phyloP scores from a whole-genome alignment of 768 basidiomycete species.

The Xerocomus potaroensis region DNA sequence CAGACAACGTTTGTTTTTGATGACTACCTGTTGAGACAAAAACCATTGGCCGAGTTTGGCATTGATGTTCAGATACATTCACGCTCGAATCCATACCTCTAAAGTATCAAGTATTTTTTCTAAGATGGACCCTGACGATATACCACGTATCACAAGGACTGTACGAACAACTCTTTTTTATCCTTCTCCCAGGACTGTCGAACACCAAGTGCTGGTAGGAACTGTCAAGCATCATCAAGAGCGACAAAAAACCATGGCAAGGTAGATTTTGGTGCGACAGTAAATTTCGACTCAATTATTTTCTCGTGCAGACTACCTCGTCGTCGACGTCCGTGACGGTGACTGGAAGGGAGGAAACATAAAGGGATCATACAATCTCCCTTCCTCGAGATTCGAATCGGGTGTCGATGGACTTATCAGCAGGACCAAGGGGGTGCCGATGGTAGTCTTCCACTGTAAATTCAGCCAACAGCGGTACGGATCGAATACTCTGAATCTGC shows the following conservation, averaged over 20 bases:
- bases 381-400: constrained; percentile 55
- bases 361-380: constrained; percentile 55
- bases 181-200: constrained; percentile 7
- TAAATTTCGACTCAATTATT: neutral
- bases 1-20: too few species aligned
- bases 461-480: constrained; percentile 72
- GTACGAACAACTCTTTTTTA: constrained; percentile 12
- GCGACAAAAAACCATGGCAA: constrained; percentile 50
- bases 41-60: neutral
- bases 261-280: constrained; percentile 9
- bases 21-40: too few species aligned
- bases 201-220: constrained; percentile 43
- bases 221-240: constrained; percentile 66
- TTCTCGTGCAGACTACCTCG: constrained; percentile 49
- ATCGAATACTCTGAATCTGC: neutral
- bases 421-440: constrained; percentile 55
- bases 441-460: constrained; percentile 75
- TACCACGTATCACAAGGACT: constrained; percentile 18
- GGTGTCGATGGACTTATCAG: constrained; percentile 56
- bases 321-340: constrained; percentile 84
- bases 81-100: constrained; percentile 1
- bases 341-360: constrained; percentile 81
- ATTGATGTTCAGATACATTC: constrained; percentile 7
- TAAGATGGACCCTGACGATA: constrained; percentile 16
- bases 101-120: neutral